Evolutionary conservation across 2,329 filamentous ascomycete genomes (phyloP), one percentile per base, ranked within the genome.

Genomic region (Trichophyton equinum): DNA sequence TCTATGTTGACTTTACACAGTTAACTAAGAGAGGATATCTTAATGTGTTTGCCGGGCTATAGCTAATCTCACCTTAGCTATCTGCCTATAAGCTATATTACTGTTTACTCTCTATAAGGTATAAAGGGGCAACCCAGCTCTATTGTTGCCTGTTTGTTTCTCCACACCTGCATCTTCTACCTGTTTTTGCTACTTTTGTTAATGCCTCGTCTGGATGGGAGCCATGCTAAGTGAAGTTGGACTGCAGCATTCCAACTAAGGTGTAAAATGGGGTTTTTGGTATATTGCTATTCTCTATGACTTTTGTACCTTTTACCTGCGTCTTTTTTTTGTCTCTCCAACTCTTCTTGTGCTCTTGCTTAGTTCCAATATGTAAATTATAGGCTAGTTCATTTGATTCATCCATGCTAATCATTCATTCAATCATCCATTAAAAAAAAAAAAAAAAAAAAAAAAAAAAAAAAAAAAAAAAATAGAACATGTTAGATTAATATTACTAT

Each of bases 21-120:
- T 68, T 75, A 42, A 75, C 73, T 0, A 74, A 72, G 64, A 72
- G 74, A 62, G 74, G 74, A 0, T 76, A 76, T 62, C 64, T 76
- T 22, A 76, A 75, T 63, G 72, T 76, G 4, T 73, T 75, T 38
- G 65, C 65, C 33, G 65, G 64, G 15, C n/a, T 55, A 30, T 55
- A 55, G 22, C 11, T 47, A 25, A 53, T 25, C 13, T 30, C 22
- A 25, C 13, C 11, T 13, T 11, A 33, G 15, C 9, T 18, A 11
- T 9, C 20, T 53, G 20, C 44, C 33, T 11, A 11, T 6, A 27
- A 27, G 49, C 33, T 55, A 18, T 8, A 49, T 18, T 27, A 6
- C 4, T 55, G 4, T 36, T 55, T n/a, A 33, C 25, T 36, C 49
- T 33, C n/a, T 33, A 30, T 9, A 18, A 33, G 11, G 25, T 55